phyloP scores from a whole-genome alignment of 2,329 filamentous ascomycete species.

The Tolypocladium ophioglossoides region DNA sequence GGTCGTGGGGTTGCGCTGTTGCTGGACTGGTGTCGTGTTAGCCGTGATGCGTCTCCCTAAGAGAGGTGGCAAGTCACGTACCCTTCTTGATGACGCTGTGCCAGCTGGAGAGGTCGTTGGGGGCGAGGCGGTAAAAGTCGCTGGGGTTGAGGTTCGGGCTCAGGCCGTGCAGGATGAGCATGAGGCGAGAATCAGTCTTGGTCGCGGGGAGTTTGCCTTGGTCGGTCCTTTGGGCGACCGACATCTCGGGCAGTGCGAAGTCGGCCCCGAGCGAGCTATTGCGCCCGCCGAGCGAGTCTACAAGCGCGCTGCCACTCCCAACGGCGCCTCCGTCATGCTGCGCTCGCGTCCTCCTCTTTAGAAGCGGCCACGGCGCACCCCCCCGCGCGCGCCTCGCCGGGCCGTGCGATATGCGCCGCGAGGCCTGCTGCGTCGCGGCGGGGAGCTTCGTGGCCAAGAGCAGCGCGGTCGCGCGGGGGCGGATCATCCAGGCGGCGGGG shows the following conservation, averaged over 20 bases:
- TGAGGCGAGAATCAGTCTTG: conserved; percentile 9
- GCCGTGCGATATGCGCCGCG: not conserved
- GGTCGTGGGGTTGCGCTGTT: conserved; percentile 52
- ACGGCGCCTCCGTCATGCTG: not conserved
- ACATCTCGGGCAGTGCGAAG: not conserved
- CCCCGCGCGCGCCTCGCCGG: not conserved
- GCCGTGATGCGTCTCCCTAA: not conserved
- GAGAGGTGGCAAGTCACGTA: conserved; percentile 12
- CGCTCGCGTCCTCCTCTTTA: not conserved
- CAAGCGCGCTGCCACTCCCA: not conserved
- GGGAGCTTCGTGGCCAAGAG: not conserved
- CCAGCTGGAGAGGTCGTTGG: conserved; percentile 59
- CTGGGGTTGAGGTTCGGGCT: conserved; percentile 49
- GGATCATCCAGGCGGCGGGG: not conserved
- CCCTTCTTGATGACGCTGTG: conserved; percentile 49
- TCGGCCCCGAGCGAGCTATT: not conserved
- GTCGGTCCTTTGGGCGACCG: not conserved
- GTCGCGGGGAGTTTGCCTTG: not conserved
- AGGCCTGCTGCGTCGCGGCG: not conserved
- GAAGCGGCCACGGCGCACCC: not conserved
- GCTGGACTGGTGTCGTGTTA: conserved; percentile 36
- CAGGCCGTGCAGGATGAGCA: conserved; percentile 48
- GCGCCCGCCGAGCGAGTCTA: not conserved
- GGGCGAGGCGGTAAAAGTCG: conserved; percentile 61
- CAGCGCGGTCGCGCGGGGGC: not conserved